phyloP scores from a whole-genome alignment of 495 filamentous ascomycete species.

The Amphirosellinia nigrospora region DNA sequence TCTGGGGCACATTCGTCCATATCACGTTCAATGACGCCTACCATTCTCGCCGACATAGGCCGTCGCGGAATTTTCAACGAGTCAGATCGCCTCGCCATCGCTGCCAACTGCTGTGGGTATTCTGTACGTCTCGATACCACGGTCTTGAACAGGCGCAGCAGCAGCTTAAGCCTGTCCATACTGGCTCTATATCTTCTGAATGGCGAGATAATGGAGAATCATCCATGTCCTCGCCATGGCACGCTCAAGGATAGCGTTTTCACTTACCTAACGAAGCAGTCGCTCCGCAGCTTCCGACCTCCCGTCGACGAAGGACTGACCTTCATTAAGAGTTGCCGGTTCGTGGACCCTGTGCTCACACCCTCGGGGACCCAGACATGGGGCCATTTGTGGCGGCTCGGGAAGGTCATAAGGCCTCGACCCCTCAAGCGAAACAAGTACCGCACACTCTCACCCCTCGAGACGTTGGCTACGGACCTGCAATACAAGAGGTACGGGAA shows the following conservation, averaged over 20 bases:
- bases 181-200: constrained; percentile 43
- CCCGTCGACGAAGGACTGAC: constrained; percentile 36
- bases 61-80: constrained; percentile 31
- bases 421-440: constrained; percentile 36
- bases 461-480: constrained; percentile 33
- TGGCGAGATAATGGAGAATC: constrained; percentile 44
- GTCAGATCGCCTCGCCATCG: constrained; percentile 41
- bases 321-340: constrained; percentile 45
- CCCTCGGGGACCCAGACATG: constrained; percentile 31
- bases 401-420: constrained; percentile 36
- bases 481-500: constrained; percentile 31
- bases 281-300: constrained; percentile 35
- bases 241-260: constrained; percentile 33
- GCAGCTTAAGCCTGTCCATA: constrained; percentile 41
- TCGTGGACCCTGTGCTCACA: constrained; percentile 35
- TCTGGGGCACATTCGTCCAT: background rate
- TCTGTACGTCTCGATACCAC: constrained; percentile 36
- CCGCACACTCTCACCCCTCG: constrained; percentile 31
- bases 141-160: constrained; percentile 30
- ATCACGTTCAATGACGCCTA: constrained; percentile 43
- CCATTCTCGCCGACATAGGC: constrained; percentile 35
- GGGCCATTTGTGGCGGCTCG: constrained; percentile 42
- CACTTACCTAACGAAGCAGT: constrained; percentile 35
- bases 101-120: constrained; percentile 41
- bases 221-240: constrained; percentile 21